Evolutionary conservation across 2,329 filamentous ascomycete genomes (phyloP).

Genomic region (Neurospora sp.): DNA sequence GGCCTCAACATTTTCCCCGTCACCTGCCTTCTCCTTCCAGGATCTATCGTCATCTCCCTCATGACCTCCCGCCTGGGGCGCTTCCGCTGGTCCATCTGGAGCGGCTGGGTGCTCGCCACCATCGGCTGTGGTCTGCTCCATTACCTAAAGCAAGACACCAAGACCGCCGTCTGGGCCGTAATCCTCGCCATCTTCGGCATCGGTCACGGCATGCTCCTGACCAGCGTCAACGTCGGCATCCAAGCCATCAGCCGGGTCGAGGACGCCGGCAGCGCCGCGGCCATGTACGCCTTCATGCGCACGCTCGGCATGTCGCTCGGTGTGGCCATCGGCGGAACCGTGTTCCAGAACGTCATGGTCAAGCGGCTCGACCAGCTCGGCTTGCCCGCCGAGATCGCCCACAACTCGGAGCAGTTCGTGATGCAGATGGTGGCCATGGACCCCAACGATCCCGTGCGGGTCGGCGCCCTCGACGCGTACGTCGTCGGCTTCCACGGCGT

Average conservation of each 20-base stretch:
- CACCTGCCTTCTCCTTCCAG: constrained; percentile 21
- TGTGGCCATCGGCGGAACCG: constrained; percentile 29
- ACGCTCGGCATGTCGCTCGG: constrained; percentile 32
- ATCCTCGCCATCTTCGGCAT: constrained; percentile 26
- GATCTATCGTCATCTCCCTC: constrained; percentile 23
- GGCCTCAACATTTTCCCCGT: constrained; percentile 27
- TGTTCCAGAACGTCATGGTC: constrained; percentile 31
- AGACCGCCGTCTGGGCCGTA: constrained; percentile 24
- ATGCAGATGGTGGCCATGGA: constrained; percentile 13
- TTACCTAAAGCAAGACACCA: constrained; percentile 19
- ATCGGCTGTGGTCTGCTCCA: constrained; percentile 19
- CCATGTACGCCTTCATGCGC: constrained; percentile 32
- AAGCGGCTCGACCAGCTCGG: constrained; percentile 22
- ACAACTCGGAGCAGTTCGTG: constrained; percentile 21
- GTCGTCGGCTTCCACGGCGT: constrained; percentile 18
- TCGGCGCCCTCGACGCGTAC: constrained; percentile 16
- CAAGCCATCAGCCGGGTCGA: constrained; percentile 27
- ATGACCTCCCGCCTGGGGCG: constrained; percentile 23
- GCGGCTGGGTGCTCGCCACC: constrained; percentile 25
- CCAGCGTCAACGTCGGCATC: constrained; percentile 28
- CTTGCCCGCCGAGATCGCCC: constrained; percentile 21
- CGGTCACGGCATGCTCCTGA: constrained; percentile 28
- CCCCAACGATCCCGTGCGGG: constrained; percentile 11
- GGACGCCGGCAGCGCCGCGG: constrained; percentile 27
- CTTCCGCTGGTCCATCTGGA: constrained; percentile 29